Evolutionary conservation across 1,284 basidiomycete genomes (phyloP).

Genomic region (Neotropicomus parvogracilis): DNA sequence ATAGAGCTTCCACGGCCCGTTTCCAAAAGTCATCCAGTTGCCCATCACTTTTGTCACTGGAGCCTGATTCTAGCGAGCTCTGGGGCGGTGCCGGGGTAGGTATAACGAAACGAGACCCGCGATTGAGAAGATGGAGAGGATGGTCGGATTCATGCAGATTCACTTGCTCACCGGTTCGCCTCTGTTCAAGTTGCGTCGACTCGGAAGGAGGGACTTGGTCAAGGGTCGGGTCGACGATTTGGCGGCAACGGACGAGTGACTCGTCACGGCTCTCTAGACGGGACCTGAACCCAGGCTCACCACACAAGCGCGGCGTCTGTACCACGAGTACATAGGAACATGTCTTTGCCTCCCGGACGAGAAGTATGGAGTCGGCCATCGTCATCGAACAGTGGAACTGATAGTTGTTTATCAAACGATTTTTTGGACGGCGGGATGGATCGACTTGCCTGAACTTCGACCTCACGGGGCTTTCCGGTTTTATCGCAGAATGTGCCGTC

Average conservation of each 20-base stretch:
- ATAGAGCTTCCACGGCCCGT: constrained; percentile 42
- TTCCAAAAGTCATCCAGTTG: constrained; percentile 30
- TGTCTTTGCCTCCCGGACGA: constrained; percentile 88
- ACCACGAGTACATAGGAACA: constrained; percentile 91
- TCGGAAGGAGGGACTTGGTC: constrained; percentile 28
- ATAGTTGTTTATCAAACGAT: constrained; percentile 14
- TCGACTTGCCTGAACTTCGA: constrained; percentile 81
- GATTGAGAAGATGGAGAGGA: constrained; percentile 49
- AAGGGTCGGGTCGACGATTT: constrained; percentile 49
- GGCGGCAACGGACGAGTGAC: constrained; percentile 68
- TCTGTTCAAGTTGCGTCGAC: constrained; percentile 34
- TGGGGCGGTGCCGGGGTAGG: constrained; percentile 31
- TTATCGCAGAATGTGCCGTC: constrained; percentile 91
- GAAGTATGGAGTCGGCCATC: constrained; percentile 79
- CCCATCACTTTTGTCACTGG: constrained; percentile 15
- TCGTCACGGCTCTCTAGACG: constrained; percentile 63
- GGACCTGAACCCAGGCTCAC: constrained; percentile 85
- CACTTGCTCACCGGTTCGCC: constrained; percentile 27
- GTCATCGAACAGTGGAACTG: constrained; percentile 95
- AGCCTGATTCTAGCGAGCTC: constrained; percentile 17
- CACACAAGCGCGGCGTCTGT: constrained; percentile 88
- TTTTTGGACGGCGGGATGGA: constrained; percentile 8
- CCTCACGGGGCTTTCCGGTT: constrained; percentile 77
- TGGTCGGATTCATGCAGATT: constrained; percentile 42
- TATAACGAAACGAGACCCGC: constrained; percentile 48